Evolutionary conservation across 2,329 filamentous ascomycete genomes (phyloP).

Genomic region (Trichophyton rubrum): DNA sequence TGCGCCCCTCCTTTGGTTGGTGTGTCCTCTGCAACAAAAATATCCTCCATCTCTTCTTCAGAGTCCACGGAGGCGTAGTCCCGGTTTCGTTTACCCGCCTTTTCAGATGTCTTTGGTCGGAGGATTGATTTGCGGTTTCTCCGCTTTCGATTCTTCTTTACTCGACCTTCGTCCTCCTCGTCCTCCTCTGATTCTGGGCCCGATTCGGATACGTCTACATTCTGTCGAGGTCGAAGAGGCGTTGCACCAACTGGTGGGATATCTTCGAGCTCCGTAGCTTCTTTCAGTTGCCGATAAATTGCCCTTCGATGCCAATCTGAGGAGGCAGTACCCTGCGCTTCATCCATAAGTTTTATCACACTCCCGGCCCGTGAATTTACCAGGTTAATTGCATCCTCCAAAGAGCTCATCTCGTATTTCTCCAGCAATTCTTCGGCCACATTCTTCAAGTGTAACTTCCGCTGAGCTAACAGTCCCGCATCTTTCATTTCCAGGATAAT

Average conservation of each 20-base stretch:
- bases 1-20: conserved; percentile 26
- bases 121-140: conserved; percentile 33
- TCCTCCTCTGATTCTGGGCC: conserved; percentile 17
- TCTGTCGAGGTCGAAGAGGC: conserved; percentile 22
- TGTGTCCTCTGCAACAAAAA: conserved; percentile 21
- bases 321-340: conserved; percentile 22
- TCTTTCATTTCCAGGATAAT: conserved; percentile 29
- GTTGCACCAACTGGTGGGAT: conserved; percentile 22
- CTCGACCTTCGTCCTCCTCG: conserved; percentile 17
- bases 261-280: conserved; percentile 19
- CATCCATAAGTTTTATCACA: conserved; percentile 27
- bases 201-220: conserved; percentile 17
- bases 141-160: conserved; percentile 17
- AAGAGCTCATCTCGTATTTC: conserved; percentile 24
- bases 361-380: conserved; percentile 23
- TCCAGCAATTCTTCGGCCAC: conserved; percentile 22
- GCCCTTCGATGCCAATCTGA: conserved; percentile 32
- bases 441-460: conserved; percentile 28
- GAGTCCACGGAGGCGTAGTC: conserved; percentile 19
- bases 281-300: conserved; percentile 31
- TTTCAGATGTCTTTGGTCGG: conserved; percentile 32
- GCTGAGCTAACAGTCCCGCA: conserved; percentile 30
- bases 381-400: conserved; percentile 27
- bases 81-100: conserved; percentile 32
- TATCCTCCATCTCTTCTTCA: conserved; percentile 23